Evolutionary conservation across 768 basidiomycete genomes (phyloP), one percentile per base, ranked within the genome.

Genomic region (Podaxis pistillaris): DNA sequence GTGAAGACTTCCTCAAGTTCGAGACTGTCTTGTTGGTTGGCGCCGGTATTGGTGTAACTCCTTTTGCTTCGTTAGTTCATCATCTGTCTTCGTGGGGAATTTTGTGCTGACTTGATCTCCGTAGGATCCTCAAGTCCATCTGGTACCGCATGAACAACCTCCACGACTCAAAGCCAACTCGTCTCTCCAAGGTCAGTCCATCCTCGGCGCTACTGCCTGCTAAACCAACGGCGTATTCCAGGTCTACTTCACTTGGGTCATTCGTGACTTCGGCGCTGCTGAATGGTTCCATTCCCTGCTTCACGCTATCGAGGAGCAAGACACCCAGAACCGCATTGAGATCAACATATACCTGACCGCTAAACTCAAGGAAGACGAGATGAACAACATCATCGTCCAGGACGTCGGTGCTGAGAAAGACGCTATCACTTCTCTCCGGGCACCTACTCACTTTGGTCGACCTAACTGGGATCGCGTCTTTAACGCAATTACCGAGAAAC

Each of bases 61-160:
- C 96, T 2, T 97, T 98, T 68, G 94, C 96, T 58, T 93, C 91
- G 89, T 96, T 71, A 81, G 93, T 75, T 63, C 72, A 63, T 11
- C 33, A 33, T 4, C 22, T 33, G 26, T 52, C 11, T 11, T 51
- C 11, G n/a, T n/a, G n/a, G 37, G 26, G 58, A 52, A 47, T 22
- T 12, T 38, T 37, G 38, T 5, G 38, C 37, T 65, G 30, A 65
- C 28, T 30, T 26, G 24, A 13, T 60, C 62, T 44, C 17, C 63
- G n/a, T 19, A 91, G 90, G 56, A 93, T 93, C 68, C 76, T 93
- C 59, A 93, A 96, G 74, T 89, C 90, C 13, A 93, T 96, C 69
- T 96, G 94, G 94, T 98, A 97, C 78, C 90, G 94, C 62, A 90
- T 96, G 90, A 96, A 95, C 77, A 89, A 89, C 76, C 82, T 94